phyloP scores from a whole-genome alignment of 2,329 filamentous ascomycete species.

The Beauveria varroae region DNA sequence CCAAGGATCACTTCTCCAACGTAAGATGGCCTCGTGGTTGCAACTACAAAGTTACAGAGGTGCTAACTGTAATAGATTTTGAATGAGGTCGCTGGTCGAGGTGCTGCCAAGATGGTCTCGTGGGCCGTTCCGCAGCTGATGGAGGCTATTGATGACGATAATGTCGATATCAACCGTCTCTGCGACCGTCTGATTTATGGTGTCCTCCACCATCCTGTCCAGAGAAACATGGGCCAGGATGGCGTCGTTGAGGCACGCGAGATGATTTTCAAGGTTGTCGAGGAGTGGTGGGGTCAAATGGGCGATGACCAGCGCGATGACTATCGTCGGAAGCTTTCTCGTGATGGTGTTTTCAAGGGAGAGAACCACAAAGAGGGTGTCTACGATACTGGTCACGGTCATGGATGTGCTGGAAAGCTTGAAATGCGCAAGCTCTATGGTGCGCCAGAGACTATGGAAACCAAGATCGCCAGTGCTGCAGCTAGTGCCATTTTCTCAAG shows the following conservation, averaged over 20 bases:
- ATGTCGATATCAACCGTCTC: slow-evolving; percentile 59
- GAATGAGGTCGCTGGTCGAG: slow-evolving; percentile 80
- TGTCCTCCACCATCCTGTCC: slow-evolving; percentile 82
- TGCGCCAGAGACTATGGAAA: slow-evolving; percentile 41
- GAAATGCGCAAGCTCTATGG: slow-evolving; percentile 64
- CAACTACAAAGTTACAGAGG: background rate
- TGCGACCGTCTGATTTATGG: slow-evolving; percentile 72
- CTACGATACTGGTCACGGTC: slow-evolving; percentile 74
- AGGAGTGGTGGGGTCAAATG: slow-evolving; percentile 75
- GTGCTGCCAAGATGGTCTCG: slow-evolving; percentile 68
- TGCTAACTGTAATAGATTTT: slow-evolving; percentile 44
- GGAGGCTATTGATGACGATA: slow-evolving; percentile 75
- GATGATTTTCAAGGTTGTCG: slow-evolving; percentile 71
- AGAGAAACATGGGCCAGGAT: slow-evolving; percentile 61
- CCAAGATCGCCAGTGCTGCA: slow-evolving; percentile 48
- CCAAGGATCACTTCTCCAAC: slow-evolving; percentile 90
- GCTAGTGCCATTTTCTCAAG: slow-evolving; percentile 51
- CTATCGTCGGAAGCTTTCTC: slow-evolving; percentile 67
- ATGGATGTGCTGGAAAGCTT: slow-evolving; percentile 73
- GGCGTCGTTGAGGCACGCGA: slow-evolving; percentile 64
- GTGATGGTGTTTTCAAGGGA: slow-evolving; percentile 67
- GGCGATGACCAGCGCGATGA: slow-evolving; percentile 53
- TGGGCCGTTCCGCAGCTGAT: slow-evolving; percentile 91
- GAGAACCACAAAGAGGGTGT: slow-evolving; percentile 84
- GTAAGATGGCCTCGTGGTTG: slow-evolving; percentile 27